These are phyloP conservation scores for Apiospora malaysiana DNA, from an alignment of 2,329 filamentous ascomycete genomes.

Conservation along the genomic window DNA sequence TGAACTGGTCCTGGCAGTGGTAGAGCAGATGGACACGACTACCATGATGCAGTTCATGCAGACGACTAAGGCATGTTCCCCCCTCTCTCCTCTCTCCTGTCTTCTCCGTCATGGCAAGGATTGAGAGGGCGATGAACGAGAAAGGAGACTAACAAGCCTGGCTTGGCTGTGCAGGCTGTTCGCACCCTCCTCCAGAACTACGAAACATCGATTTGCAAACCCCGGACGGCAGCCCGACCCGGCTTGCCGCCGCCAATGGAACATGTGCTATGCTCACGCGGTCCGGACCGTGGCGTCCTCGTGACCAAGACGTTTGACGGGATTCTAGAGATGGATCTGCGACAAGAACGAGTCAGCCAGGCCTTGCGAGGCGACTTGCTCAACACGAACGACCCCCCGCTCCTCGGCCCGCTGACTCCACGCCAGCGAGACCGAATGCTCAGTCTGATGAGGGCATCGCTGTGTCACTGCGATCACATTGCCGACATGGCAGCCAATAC, in stretches of 20 bases:
- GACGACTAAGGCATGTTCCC: conserved; percentile 32
- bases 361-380: conserved; percentile 28
- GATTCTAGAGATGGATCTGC: conserved; percentile 33
- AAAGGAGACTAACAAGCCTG: conserved; percentile 18
- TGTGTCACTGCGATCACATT: conserved; percentile 35
- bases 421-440: conserved; percentile 14
- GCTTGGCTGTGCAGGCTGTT: conserved; percentile 24
- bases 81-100: not conserved
- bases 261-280: conserved; percentile 31
- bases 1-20: conserved; percentile 33
- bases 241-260: conserved; percentile 26
- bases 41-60: conserved; percentile 29
- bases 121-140: not conserved
- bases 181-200: conserved; percentile 24
- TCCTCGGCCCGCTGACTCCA: conserved; percentile 26
- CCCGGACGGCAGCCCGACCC: conserved; percentile 18
- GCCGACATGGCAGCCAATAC: conserved; percentile 36
- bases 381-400: conserved; percentile 23
- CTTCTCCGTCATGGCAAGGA: not conserved
- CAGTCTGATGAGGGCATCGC: conserved; percentile 28
- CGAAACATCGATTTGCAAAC: conserved; percentile 31
- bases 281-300: conserved; percentile 26
- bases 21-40: conserved; percentile 32
- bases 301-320: conserved; percentile 28
- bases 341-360: conserved; percentile 28